Percentiles rank a stretch among this genome's conserved stretches.
These are phyloP conservation scores for Leishmania arabica DNA, from an alignment of 208 protist species.

Conservation along the genomic window DNA sequence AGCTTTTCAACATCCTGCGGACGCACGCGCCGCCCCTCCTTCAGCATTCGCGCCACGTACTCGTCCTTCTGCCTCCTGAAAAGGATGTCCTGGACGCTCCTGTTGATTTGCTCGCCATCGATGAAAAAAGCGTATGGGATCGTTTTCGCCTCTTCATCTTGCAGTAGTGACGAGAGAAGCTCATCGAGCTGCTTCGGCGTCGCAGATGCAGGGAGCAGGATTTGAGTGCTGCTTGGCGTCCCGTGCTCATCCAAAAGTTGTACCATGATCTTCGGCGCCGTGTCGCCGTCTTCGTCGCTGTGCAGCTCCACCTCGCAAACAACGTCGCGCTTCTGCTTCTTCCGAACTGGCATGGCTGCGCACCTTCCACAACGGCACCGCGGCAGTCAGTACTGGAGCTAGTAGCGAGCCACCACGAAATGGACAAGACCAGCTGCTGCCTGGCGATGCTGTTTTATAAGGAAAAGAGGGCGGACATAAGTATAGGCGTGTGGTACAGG, in stretches of 20 bases:
- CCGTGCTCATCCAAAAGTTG: constrained; percentile 91
- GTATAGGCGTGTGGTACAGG: background rate
- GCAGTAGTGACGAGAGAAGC: constrained; percentile 77
- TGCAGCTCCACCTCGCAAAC: constrained; percentile 48
- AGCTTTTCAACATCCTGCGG: constrained; percentile 81
- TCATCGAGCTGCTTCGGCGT: constrained; percentile 90
- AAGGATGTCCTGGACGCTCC: constrained; percentile 85
- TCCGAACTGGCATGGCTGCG: constrained; percentile 81
- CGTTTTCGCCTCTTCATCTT: constrained; percentile 57
- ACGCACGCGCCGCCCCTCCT: constrained; percentile 81
- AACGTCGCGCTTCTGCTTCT: constrained; percentile 78
- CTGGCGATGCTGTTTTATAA: background rate
- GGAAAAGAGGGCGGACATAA: background rate
- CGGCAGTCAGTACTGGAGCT: background rate
- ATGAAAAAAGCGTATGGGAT: constrained; percentile 97
- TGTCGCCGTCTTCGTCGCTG: constrained; percentile 35
- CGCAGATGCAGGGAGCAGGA: constrained; percentile 91
- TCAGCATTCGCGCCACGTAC: constrained; percentile 80
- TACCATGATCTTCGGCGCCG: constrained; percentile 73
- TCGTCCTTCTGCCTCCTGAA: constrained; percentile 74
- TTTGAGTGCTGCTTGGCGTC: constrained; percentile 85
- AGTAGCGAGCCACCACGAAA: background rate
- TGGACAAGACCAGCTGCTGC: background rate
- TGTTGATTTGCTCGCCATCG: constrained; percentile 91
- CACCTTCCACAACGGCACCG: background rate